Conservation (phyloP, 352 stramenopile genomes). For the Globisporangium mamillatum region DNA sequence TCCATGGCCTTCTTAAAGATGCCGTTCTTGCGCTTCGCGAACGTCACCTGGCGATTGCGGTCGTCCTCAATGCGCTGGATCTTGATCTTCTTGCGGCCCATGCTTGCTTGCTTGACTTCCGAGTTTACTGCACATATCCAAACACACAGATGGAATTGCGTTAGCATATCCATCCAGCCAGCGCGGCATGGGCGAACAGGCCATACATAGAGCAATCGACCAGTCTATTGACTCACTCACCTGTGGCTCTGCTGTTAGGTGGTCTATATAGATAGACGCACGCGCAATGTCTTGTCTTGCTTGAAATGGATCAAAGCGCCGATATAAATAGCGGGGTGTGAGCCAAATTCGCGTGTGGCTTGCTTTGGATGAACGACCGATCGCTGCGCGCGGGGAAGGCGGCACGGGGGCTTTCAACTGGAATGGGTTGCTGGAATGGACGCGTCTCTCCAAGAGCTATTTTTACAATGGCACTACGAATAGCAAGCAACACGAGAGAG, state of each 20-base stretch:
- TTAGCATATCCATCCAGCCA: background rate
- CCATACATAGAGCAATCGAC: background rate
- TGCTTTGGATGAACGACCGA: background rate
- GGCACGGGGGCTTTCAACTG: too few species aligned
- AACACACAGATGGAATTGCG: background rate
- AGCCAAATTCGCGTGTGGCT: constrained; percentile 8
- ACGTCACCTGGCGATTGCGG: constrained; percentile 82
- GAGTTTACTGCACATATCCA: constrained; percentile 8
- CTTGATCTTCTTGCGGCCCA: constrained; percentile 89
- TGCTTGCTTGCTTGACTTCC: constrained; percentile 19
- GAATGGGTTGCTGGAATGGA: background rate
- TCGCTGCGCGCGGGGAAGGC: background rate
- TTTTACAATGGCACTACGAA: constrained; percentile 17
- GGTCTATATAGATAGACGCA: background rate
- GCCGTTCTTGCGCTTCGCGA: constrained; percentile 81
- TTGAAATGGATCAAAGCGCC: background rate
- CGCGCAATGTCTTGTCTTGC: background rate
- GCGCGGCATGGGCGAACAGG: background rate
- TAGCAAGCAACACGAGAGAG: background rate
- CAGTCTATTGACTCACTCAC: background rate
- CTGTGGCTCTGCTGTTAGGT: background rate
- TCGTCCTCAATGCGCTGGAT: constrained; percentile 86
- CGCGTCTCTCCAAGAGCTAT: constrained; percentile 11
- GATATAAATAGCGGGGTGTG: constrained; percentile 14
- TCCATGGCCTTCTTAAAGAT: constrained; percentile 89